A percentile compares a stretch with the other conserved stretches of the same genome.
phyloP scores from a whole-genome alignment of 495 filamentous ascomycete genomes.

The Terfezia claveryi region DNA sequence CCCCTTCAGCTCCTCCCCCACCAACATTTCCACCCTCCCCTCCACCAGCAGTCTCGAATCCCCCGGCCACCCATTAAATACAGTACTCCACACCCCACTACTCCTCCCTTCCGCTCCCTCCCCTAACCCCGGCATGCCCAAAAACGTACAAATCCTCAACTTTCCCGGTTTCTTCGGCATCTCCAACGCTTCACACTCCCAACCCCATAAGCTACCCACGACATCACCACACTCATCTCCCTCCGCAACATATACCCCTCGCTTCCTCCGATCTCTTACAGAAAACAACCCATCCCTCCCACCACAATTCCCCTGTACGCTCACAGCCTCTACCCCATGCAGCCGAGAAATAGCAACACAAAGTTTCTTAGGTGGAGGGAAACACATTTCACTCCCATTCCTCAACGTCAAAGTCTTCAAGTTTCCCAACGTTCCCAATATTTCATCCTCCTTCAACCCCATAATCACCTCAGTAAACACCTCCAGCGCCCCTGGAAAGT shows the following conservation, averaged over 20 bases:
- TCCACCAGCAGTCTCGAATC: too few relatives aligned
- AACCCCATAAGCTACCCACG: not conserved
- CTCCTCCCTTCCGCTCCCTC: too few relatives aligned
- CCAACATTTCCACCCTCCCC: too few relatives aligned
- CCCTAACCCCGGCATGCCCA: not conserved
- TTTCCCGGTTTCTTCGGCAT: not conserved
- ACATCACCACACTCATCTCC: not conserved
- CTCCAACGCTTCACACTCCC: not conserved
- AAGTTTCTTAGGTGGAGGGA: not conserved
- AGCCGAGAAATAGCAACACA: not conserved
- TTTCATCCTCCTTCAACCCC: not conserved
- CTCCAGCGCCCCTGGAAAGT: not conserved
- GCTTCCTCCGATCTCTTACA: not conserved
- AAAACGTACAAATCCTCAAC: not conserved
- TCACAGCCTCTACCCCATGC: not conserved
- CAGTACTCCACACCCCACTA: too few relatives aligned
- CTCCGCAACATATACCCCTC: not conserved
- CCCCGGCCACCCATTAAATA: too few relatives aligned
- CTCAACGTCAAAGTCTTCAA: not conserved
- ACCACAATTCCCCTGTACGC: not conserved
- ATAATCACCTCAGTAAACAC: not conserved
- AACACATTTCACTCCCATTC: not conserved
- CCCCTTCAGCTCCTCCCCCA: too few relatives aligned
- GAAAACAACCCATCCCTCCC: not conserved
- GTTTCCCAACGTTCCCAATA: not conserved